phyloP scores from a whole-genome alignment of 768 basidiomycete species.

The Auricularia heimuer region DNA sequence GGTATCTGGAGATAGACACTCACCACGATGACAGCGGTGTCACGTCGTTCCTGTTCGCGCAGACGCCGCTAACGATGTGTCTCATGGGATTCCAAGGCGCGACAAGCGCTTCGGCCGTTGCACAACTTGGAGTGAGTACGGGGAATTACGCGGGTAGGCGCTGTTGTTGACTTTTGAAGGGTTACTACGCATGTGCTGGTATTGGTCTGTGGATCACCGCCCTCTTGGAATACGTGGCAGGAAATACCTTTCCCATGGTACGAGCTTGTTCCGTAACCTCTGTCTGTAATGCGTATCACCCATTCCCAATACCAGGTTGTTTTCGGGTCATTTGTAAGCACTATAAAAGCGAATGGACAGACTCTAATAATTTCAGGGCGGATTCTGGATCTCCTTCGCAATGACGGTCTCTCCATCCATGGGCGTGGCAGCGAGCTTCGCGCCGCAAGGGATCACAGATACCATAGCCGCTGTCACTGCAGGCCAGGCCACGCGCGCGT shows the following conservation, averaged over 20 bases:
- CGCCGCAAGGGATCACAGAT: constrained; percentile 6
- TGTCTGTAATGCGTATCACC: neutral
- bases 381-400: constrained; percentile 8
- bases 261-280: no score
- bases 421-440: constrained; percentile 7
- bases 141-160: neutral
- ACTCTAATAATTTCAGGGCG: neutral
- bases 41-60: constrained; percentile 7
- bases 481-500: constrained; percentile 5
- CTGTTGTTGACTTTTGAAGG: neutral
- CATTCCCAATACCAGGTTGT: constrained; percentile 1
- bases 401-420: constrained; percentile 8
- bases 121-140: neutral
- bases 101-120: constrained; percentile 1
- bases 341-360: neutral
- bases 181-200: constrained; percentile 6
- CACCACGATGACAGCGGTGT: neutral
- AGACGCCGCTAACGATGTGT: constrained; percentile 8
- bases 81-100: constrained; percentile 9
- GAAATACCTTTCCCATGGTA: constrained; percentile 7
- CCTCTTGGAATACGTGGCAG: constrained; percentile 6
- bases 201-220: constrained; percentile 7
- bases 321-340: constrained; percentile 8
- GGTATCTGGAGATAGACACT: neutral
- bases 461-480: constrained; percentile 3